Evolutionary conservation across 2,329 filamentous ascomycete species (phyloP), one percentile per base, ranked within the genome.

Genomic region (Clathrospora elynae): DNA sequence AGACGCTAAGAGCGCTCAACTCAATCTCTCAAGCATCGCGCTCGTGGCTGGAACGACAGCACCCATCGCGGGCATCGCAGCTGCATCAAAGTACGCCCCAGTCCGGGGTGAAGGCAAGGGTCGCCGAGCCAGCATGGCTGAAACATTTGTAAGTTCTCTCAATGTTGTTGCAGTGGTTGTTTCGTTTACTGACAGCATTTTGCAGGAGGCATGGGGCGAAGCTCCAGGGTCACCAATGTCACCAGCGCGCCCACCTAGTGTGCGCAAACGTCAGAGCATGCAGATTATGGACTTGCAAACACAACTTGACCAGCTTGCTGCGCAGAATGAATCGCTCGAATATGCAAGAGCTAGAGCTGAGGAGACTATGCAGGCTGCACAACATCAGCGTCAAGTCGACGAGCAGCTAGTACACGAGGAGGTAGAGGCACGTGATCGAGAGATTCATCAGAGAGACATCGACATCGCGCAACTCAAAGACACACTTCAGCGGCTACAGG

Each of bases 211-310:
- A 75, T 91, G 84, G 77, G 92, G 92, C 74, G 90, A 95, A 75
- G 89, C 88, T 73, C 88, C 87, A 67, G 85, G 85, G 68, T 95
- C 90, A 68, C 90, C 92, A 65, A 85, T 87, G 64, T 97, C 93
- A 63, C 93, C 93, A 41, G 95, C 90, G 59, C 85, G 92, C 72
- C 91, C 93, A 61, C 90, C 91, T 66, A 96, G 90, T 77, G 88
- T 99, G 82, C 91, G 92, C 61, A 91, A 92, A 68, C 88, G 92
- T 67, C 93, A 96, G 73, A 97, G 92, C 79, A 92, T 97, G 85
- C 92, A 97, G 74, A 84, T 97, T 49, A 74, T 81, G 66, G 92
- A 99, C 62, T 84, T 99, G 66, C 90, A 97, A 76, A 79, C 82
- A 47, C 84, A 82, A 62, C 81, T 99, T 60, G 90, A 96, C 59